These are phyloP conservation scores for Metschnikowia chrysomelidarum DNA, from an alignment of 805 yeast species.

Conservation along the genomic window DNA sequence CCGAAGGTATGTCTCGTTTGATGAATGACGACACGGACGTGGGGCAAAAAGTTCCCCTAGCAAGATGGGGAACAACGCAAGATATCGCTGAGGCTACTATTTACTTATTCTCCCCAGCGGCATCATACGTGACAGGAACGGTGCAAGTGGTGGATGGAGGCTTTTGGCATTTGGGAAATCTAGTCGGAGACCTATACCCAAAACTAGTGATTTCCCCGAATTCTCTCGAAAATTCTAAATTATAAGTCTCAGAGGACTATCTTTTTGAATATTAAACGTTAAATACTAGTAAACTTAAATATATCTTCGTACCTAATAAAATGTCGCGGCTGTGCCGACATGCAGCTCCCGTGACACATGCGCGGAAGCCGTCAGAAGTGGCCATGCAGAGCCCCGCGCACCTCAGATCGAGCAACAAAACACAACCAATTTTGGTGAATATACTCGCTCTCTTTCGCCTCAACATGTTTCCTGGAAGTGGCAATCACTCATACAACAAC, in stretches of 20 bases:
- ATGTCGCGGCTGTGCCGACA: too few relatives aligned
- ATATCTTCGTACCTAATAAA: too few relatives aligned
- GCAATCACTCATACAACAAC: slow-evolving; percentile 18
- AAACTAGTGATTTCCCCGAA: slow-evolving; percentile 28
- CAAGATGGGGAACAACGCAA: slow-evolving; percentile 61
- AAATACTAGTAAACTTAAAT: too few relatives aligned
- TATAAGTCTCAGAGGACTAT: slow-evolving; percentile 15
- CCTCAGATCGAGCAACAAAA: too few relatives aligned
- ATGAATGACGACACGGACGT: slow-evolving; percentile 28
- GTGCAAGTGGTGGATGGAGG: slow-evolving; percentile 87
- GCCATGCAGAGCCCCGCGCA: neutral
- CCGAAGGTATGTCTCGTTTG: slow-evolving; percentile 81
- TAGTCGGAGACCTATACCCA: slow-evolving; percentile 37
- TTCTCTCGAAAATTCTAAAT: slow-evolving; percentile 24
- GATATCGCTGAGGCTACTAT: slow-evolving; percentile 91
- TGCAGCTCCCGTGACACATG: too few relatives aligned
- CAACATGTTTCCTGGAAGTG: slow-evolving; percentile 28
- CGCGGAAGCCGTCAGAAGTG: too few relatives aligned
- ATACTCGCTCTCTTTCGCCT: too few relatives aligned
- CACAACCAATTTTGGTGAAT: too few relatives aligned
- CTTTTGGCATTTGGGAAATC: slow-evolving; percentile 72
- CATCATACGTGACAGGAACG: slow-evolving; percentile 73
- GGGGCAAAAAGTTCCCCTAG: slow-evolving; percentile 55
- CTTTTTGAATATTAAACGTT: neutral
- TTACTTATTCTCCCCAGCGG: slow-evolving; percentile 80